A percentile compares a stretch with the other conserved stretches of the same genome.
Evolutionary conservation across 306 rosid species (phyloP).

Genomic region (Neltuma alba): DNA sequence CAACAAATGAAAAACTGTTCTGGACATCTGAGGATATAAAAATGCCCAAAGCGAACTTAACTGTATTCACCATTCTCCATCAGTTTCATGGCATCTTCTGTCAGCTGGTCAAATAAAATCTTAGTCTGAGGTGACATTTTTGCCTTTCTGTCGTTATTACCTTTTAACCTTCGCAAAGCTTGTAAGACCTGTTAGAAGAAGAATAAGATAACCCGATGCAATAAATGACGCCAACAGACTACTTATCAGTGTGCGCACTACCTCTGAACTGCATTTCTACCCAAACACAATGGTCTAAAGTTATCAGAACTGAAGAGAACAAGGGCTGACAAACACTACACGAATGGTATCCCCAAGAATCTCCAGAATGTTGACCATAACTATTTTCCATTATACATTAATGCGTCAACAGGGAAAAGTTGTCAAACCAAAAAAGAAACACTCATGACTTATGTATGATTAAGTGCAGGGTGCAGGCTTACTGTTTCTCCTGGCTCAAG

Average conservation of each 20-base stretch:
- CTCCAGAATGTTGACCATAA: neutral
- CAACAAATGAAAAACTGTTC: constrained; percentile 5
- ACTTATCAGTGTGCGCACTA: neutral
- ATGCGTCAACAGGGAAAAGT: constrained; percentile 27
- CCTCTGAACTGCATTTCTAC: neutral
- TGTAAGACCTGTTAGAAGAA: constrained; percentile 69
- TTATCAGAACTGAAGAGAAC: constrained; percentile 20
- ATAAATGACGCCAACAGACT: constrained; percentile 22
- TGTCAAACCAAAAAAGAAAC: constrained; percentile 13
- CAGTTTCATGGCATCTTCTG: constrained; percentile 91
- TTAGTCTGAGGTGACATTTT: constrained; percentile 84
- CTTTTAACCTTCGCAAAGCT: constrained; percentile 95
- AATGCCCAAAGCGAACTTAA: constrained; percentile 45
- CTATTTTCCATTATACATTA: neutral
- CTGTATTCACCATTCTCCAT: constrained; percentile 96
- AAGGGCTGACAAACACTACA: neutral
- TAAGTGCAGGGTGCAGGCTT: constrained; percentile 17
- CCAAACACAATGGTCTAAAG: constrained; percentile 11
- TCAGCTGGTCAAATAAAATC: constrained; percentile 82
- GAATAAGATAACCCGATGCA: constrained; percentile 33
- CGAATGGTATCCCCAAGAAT: no score
- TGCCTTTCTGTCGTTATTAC: constrained; percentile 72
- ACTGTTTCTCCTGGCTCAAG: constrained; percentile 90
- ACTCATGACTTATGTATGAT: constrained; percentile 12
- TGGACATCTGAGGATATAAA: constrained; percentile 27